phyloP scores from a whole-genome alignment of 768 basidiomycete genomes.

The Gloeostereum incarnatum region DNA sequence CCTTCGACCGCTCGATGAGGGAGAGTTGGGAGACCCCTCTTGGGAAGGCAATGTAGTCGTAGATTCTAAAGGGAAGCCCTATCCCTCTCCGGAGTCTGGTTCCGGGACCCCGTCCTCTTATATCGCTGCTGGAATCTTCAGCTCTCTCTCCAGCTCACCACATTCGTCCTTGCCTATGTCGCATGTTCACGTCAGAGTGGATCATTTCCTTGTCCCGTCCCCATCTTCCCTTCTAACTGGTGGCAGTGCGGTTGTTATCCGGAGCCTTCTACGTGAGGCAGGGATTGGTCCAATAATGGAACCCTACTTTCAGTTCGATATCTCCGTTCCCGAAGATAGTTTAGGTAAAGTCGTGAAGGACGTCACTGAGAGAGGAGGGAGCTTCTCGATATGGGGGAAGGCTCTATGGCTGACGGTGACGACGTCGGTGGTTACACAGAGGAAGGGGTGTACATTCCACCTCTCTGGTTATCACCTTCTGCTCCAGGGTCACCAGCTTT shows the following conservation, averaged over 20 bases:
- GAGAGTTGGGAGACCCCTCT: conserved; percentile 51
- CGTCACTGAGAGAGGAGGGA: conserved; percentile 79
- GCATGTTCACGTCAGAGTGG: conserved; percentile 48
- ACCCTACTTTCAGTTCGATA: conserved; percentile 64
- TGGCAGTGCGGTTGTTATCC: conserved; percentile 55
- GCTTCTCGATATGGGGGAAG: conserved; percentile 54
- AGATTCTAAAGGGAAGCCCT: conserved; percentile 36
- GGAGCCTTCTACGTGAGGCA: conserved; percentile 47
- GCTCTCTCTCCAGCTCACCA: conserved; percentile 68
- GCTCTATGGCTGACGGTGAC: conserved; percentile 19
- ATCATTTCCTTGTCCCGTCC: conserved; percentile 29
- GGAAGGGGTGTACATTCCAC: conserved; percentile 72
- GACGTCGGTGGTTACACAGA: conserved; percentile 36
- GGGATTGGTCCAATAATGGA: conserved; percentile 73
- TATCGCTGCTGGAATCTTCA: conserved; percentile 62
- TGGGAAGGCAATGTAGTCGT: conserved; percentile 79
- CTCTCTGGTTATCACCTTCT: conserved; percentile 69
- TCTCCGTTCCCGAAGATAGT: conserved; percentile 55
- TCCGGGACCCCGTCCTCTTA: conserved; percentile 38
- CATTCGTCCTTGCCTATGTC: conserved; percentile 69
- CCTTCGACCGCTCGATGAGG: conserved; percentile 41
- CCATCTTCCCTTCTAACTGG: conserved; percentile 51
- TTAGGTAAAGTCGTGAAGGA: conserved; percentile 78
- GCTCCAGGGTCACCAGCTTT: conserved; percentile 21
- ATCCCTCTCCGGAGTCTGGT: conserved; percentile 43